Conservation (phyloP, 352 stramenopile genomes). For the Pythium chondricola region DNA sequence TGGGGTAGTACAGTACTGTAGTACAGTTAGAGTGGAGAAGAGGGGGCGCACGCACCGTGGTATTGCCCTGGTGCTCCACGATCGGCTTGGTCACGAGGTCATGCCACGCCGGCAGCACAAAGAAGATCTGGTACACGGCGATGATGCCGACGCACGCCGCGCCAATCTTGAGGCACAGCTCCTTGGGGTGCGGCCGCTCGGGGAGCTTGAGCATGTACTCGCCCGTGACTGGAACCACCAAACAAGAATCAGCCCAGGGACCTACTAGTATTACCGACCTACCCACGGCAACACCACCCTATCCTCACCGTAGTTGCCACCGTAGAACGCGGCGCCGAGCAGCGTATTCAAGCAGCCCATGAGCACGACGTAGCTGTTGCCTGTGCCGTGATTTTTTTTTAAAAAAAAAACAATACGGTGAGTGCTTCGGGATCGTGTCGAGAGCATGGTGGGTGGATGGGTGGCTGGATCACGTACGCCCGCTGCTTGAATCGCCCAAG, state of each 20-base stretch:
- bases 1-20: too few relatives aligned
- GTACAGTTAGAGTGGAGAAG: too few relatives aligned
- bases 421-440: not conserved
- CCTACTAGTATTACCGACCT: too few relatives aligned
- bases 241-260: too few relatives aligned
- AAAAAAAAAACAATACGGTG: too few relatives aligned
- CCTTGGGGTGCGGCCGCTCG: conserved; percentile 61
- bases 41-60: conserved; percentile 29
- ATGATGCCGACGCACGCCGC: conserved; percentile 67
- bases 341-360: conserved; percentile 85
- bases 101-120: conserved; percentile 74
- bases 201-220: conserved; percentile 80
- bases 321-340: conserved; percentile 76
- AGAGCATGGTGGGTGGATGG: not conserved
- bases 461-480: conserved; percentile 16
- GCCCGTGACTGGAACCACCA: conserved; percentile 39
- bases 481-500: conserved; percentile 56
- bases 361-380: conserved; percentile 61
- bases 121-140: conserved; percentile 70
- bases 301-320: conserved; percentile 70
- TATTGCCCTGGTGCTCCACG: conserved; percentile 61
- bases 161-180: conserved; percentile 79
- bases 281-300: too few relatives aligned
- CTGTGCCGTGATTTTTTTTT: not conserved
- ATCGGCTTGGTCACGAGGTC: conserved; percentile 72